A percentile compares a stretch with the other conserved stretches of the same genome.
phyloP scores from a whole-genome alignment of 352 stramenopile genomes.

The Phytophthora foliorum region DNA sequence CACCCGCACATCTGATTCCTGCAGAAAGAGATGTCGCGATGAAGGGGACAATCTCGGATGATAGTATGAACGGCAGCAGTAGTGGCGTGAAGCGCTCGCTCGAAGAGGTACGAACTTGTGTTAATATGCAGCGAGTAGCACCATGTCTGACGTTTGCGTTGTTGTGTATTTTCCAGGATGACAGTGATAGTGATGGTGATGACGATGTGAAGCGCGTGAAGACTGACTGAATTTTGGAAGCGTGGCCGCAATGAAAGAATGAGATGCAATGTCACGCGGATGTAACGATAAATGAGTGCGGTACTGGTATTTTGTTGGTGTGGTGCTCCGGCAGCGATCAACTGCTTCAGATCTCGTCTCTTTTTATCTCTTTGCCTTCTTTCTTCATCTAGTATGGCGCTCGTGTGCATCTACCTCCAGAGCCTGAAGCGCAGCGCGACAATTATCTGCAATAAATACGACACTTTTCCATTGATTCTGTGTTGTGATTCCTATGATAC shows the following conservation, averaged over 20 bases:
- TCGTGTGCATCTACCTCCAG: background rate
- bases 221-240: conserved; percentile 50
- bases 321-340: conserved; percentile 36
- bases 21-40: conserved; percentile 42
- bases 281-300: conserved; percentile 46
- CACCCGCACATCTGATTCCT: conserved; percentile 77
- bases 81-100: conserved; percentile 62
- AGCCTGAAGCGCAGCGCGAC: conserved; percentile 14
- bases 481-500: conserved; percentile 9
- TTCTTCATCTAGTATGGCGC: conserved; percentile 13
- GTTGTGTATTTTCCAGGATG: conserved; percentile 45
- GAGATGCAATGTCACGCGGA: conserved; percentile 24
- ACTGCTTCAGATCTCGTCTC: conserved; percentile 37
- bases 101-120: conserved; percentile 45
- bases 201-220: conserved; percentile 78
- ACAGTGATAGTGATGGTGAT: conserved; percentile 74
- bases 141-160: conserved; percentile 14
- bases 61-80: conserved; percentile 34
- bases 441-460: conserved; percentile 35
- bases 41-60: conserved; percentile 16
- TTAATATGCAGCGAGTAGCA: conserved; percentile 2
- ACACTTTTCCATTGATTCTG: conserved; percentile 37
- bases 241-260: conserved; percentile 26
- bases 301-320: conserved; percentile 41
- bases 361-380: conserved; percentile 27